phyloP scores from a whole-genome alignment of 1,284 basidiomycete genomes.

The Afroboletus lepidellus region DNA sequence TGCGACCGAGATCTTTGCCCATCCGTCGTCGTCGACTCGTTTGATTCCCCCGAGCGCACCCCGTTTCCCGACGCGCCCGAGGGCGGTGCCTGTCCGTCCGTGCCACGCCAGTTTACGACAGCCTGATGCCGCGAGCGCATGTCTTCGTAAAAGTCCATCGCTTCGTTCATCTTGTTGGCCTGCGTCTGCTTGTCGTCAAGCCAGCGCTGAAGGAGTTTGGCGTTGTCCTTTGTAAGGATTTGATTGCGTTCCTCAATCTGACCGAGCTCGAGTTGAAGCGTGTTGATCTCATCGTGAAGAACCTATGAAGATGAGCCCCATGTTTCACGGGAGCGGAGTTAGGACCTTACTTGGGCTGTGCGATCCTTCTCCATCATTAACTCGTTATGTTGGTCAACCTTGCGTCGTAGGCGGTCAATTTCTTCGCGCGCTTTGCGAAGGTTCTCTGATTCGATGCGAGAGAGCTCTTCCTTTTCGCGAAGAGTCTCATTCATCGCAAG shows the following conservation, averaged over 20 bases:
- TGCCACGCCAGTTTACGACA: conserved; percentile 53
- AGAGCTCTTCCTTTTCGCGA: conserved; percentile 85
- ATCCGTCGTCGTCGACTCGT: conserved; percentile 60
- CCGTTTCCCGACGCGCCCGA: conserved; percentile 68
- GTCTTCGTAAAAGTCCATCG: conserved; percentile 80
- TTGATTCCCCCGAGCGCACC: conserved; percentile 49
- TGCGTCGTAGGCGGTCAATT: conserved; percentile 62
- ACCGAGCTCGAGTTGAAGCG: conserved; percentile 85
- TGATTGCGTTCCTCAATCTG: conserved; percentile 88
- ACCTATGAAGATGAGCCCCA: conserved; percentile 52
- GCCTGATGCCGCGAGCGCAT: conserved; percentile 70
- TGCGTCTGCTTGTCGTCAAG: conserved; percentile 91
- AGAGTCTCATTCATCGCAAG: conserved; percentile 93
- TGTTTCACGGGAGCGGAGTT: not conserved
- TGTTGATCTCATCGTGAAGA: conserved; percentile 91
- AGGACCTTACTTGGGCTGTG: conserved; percentile 72
- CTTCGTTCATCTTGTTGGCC: conserved; percentile 94
- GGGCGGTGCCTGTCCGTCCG: conserved; percentile 31
- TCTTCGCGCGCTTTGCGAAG: conserved; percentile 74
- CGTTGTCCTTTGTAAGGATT: conserved; percentile 88
- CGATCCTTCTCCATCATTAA: conserved; percentile 86
- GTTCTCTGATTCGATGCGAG: conserved; percentile 75
- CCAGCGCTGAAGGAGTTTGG: conserved; percentile 92
- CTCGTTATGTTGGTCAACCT: conserved; percentile 83
- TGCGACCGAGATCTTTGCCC: conserved; percentile 66